Percentiles rank a stretch among this genome's conserved stretches.
Conservation (phyloP, 2,329 filamentous ascomycete genomes). For the Claviceps sp. region DNA sequence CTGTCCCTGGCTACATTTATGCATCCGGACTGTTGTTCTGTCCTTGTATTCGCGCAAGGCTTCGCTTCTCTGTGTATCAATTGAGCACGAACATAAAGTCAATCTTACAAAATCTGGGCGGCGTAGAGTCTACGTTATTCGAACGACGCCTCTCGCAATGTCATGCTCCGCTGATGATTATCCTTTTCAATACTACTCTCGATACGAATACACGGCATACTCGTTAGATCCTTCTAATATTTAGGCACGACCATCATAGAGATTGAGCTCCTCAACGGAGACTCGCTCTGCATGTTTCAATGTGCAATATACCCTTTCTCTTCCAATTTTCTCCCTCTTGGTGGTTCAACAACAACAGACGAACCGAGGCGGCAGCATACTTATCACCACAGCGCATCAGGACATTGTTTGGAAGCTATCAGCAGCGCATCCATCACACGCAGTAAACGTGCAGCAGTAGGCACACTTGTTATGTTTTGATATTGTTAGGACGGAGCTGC, state of each 20-base stretch:
- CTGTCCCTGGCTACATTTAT: neutral
- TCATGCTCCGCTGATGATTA: constrained; percentile 3
- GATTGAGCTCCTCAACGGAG: constrained; percentile 3
- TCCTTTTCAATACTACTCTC: neutral
- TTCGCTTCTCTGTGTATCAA: neutral
- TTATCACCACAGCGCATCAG: too few relatives aligned
- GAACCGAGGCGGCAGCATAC: neutral
- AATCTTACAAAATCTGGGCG: neutral
- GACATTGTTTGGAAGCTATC: too few relatives aligned
- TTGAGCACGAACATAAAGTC: neutral
- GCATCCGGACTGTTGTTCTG: neutral
- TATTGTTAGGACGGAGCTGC: too few relatives aligned
- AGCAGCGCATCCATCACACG: too few relatives aligned
- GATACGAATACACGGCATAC: constrained; percentile 4
- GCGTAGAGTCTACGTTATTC: neutral
- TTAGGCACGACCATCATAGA: neutral
- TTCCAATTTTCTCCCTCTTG: neutral
- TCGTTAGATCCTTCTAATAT: constrained; percentile 5
- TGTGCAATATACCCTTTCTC: neutral
- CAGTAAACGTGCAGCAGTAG: too few relatives aligned
- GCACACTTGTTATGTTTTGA: too few relatives aligned
- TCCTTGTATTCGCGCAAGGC: neutral
- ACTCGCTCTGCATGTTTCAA: neutral
- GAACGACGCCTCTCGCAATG: too few relatives aligned
- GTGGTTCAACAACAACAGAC: neutral